Conservation (phyloP, 164 flowering plant genomes). For the Santalum album region DNA sequence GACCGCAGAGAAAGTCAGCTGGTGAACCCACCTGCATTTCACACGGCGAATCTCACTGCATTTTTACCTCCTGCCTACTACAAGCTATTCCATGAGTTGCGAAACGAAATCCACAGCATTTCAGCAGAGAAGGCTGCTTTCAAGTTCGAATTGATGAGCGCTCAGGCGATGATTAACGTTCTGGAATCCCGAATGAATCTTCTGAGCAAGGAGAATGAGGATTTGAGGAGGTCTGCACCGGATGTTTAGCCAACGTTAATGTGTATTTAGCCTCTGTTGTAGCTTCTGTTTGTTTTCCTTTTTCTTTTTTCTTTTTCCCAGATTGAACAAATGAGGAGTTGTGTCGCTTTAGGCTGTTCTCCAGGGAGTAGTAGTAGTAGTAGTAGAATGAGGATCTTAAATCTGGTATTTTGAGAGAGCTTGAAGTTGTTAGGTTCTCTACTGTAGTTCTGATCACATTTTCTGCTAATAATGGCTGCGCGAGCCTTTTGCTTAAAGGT, state of each 20-base stretch:
- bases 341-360: too few species aligned
- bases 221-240: constrained; percentile 22
- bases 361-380: too few species aligned
- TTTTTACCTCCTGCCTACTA: constrained; percentile 39
- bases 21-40: constrained; percentile 13
- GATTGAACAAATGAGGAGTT: too few species aligned
- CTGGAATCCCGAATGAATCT: constrained; percentile 41
- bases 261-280: neutral
- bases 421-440: too few species aligned
- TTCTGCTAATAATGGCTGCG: too few species aligned
- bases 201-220: constrained; percentile 41
- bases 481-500: too few species aligned
- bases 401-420: too few species aligned
- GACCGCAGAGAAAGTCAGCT: constrained; percentile 27
- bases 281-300: neutral
- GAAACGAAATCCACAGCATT: constrained; percentile 38
- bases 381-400: too few species aligned
- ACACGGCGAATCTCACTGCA: constrained; percentile 21
- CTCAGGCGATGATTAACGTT: constrained; percentile 51
- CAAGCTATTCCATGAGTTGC: constrained; percentile 38
- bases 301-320: neutral
- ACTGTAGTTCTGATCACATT: too few species aligned
- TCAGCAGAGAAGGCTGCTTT: constrained; percentile 47
- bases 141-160: constrained; percentile 53
- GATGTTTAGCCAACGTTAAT: neutral